Evolutionary conservation across 345 rosid species (phyloP).

Genomic region (Dipteronia dyeriana): DNA sequence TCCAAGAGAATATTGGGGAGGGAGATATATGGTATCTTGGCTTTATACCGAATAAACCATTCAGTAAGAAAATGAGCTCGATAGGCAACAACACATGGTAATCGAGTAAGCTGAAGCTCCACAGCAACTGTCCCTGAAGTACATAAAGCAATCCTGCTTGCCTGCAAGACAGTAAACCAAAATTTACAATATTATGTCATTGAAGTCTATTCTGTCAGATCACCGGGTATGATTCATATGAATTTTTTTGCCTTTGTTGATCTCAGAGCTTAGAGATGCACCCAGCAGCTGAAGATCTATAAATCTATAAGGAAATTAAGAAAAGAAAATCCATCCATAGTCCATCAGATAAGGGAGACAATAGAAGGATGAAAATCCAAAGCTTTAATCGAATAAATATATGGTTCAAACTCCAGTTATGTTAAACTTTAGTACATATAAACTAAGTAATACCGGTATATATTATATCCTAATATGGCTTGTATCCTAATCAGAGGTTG

Average conservation of each 20-base stretch:
- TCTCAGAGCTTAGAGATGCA: background rate
- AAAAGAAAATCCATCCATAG: too few species aligned
- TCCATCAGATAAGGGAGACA: too few species aligned
- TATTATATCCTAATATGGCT: too few species aligned
- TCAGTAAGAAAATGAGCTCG: constrained; percentile 83
- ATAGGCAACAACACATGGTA: constrained; percentile 85
- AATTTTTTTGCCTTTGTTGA: background rate
- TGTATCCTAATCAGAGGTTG: too few species aligned
- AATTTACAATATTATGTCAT: background rate
- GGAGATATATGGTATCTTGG: constrained; percentile 83
- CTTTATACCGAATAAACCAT: constrained; percentile 67
- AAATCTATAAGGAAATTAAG: too few species aligned
- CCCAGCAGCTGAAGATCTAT: too few species aligned
- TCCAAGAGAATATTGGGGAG: constrained; percentile 84
- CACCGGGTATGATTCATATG: background rate
- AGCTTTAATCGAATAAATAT: too few species aligned
- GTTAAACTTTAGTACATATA: too few species aligned
- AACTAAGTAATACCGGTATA: too few species aligned
- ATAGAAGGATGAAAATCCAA: too few species aligned
- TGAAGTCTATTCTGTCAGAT: background rate
- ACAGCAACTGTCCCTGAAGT: constrained; percentile 98
- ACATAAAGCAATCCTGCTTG: constrained; percentile 78
- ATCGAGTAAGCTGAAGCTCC: constrained; percentile 77
- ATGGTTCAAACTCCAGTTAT: too few species aligned
- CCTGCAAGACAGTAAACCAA: constrained; percentile 48